Conservation (phyloP, 2,329 filamentous ascomycete genomes). For the Cordyceps fumosorosea region DNA sequence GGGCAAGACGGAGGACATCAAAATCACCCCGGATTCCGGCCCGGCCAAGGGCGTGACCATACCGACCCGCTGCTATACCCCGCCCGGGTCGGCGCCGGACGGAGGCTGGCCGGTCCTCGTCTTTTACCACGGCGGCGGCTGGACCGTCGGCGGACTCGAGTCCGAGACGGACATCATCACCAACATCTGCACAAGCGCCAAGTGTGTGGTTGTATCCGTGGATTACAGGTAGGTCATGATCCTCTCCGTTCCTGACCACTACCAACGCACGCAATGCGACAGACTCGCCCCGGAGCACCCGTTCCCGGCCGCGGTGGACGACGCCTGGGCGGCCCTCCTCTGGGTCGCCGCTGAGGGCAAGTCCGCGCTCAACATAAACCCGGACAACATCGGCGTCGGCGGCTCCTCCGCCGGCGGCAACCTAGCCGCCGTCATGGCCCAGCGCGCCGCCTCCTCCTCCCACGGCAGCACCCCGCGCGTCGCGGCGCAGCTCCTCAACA, state of each 20-base stretch:
- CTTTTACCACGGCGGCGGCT: conserved; percentile 45
- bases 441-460: conserved; percentile 6
- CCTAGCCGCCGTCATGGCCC: conserved; percentile 8
- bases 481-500: conserved; percentile 44
- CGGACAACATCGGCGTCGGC: conserved; percentile 37
- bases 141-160: conserved; percentile 43
- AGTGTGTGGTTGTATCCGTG: conserved; percentile 12
- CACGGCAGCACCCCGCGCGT: conserved; percentile 13
- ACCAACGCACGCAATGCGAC: background rate
- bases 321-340: conserved; percentile 44
- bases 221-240: conserved; percentile 8
- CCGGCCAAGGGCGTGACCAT: conserved; percentile 23
- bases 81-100: conserved; percentile 28
- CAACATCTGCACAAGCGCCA: conserved; percentile 30
- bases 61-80: conserved; percentile 36
- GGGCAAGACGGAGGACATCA: background rate
- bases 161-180: conserved; percentile 43
- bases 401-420: conserved; percentile 30
- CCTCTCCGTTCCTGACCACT: too few species aligned
- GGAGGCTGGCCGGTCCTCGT: conserved; percentile 42
- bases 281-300: conserved; percentile 43
- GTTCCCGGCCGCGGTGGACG: conserved; percentile 45
- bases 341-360: conserved; percentile 27
- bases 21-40: conserved; percentile 23
- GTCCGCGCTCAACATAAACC: conserved; percentile 26